phyloP scores from a whole-genome alignment of 768 basidiomycete species.

The Kwoniella botswanensis region DNA sequence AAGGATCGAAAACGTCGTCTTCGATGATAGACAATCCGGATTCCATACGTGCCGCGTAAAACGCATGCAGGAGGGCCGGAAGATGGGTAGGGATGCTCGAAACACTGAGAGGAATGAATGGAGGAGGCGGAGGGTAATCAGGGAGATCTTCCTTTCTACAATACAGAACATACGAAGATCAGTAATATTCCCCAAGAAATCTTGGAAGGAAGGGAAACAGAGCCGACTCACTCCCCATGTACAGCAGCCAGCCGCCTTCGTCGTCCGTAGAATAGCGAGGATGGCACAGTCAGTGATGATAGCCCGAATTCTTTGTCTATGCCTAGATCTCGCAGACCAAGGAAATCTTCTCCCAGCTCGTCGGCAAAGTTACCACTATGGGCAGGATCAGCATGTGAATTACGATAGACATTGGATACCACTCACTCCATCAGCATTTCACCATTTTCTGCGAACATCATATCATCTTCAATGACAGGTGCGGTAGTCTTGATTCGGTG shows the following conservation, averaged over 20 bases:
- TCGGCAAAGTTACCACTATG: slow-evolving; percentile 83
- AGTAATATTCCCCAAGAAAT: slow-evolving; percentile 2
- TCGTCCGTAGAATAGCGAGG: slow-evolving; percentile 62
- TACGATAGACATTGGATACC: neutral
- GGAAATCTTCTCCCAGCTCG: slow-evolving; percentile 86
- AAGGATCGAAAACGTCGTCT: slow-evolving; percentile 46
- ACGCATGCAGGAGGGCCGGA: slow-evolving; percentile 74
- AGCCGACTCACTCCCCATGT: slow-evolving; percentile 27
- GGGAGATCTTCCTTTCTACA: slow-evolving; percentile 61
- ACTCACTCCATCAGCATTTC: slow-evolving; percentile 70
- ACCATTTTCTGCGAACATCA: slow-evolving; percentile 70
- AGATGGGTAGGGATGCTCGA: slow-evolving; percentile 76
- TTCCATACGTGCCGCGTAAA: slow-evolving; percentile 62
- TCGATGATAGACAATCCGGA: slow-evolving; percentile 39
- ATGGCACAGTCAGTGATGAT: slow-evolving; percentile 76
- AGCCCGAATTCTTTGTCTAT: slow-evolving; percentile 85
- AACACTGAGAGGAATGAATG: slow-evolving; percentile 74
- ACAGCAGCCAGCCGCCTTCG: slow-evolving; percentile 32
- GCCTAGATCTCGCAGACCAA: slow-evolving; percentile 84
- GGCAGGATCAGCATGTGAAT: neutral
- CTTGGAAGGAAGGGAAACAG: neutral
- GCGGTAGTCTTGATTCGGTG: slow-evolving; percentile 61
- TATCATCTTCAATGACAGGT: slow-evolving; percentile 68
- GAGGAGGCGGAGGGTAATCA: slow-evolving; percentile 78
- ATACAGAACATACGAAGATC: neutral